These are phyloP conservation scores for Calonectria honghensis DNA, from an alignment of 2,329 filamentous ascomycete genomes.

Conservation along the genomic window DNA sequence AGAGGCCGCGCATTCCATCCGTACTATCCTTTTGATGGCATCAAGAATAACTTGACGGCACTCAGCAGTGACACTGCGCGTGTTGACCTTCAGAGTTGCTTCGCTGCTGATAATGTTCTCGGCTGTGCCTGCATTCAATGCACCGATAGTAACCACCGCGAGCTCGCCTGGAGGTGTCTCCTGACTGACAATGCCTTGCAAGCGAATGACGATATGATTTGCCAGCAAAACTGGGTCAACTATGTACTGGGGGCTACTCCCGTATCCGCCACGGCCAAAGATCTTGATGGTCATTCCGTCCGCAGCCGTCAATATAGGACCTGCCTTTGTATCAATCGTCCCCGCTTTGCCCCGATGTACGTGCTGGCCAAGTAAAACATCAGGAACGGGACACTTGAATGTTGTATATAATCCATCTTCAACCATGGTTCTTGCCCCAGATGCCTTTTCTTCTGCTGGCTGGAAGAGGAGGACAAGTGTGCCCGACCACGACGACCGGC, in stretches of 20 bases:
- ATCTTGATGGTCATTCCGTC: slow-evolving; percentile 57
- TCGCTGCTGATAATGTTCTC: slow-evolving; percentile 67
- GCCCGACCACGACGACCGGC: slow-evolving; percentile 73
- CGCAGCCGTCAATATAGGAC: slow-evolving; percentile 51
- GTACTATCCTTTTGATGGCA: slow-evolving; percentile 64
- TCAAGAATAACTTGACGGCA: slow-evolving; percentile 59
- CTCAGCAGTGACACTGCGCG: slow-evolving; percentile 59
- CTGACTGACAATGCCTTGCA: slow-evolving; percentile 58
- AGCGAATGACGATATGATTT: slow-evolving; percentile 60
- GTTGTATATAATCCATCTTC: slow-evolving; percentile 60
- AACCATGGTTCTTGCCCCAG: slow-evolving; percentile 70
- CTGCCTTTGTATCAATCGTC: slow-evolving; percentile 52
- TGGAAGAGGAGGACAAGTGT: slow-evolving; percentile 80
- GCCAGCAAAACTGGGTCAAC: slow-evolving; percentile 70
- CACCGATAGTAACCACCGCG: slow-evolving; percentile 66
- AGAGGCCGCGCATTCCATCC: slow-evolving; percentile 70
- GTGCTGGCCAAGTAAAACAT: slow-evolving; percentile 62
- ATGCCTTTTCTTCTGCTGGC: slow-evolving; percentile 78
- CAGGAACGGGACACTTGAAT: slow-evolving; percentile 55
- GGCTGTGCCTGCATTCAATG: slow-evolving; percentile 63
- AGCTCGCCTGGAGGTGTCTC: slow-evolving; percentile 61
- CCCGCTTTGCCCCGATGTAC: slow-evolving; percentile 61
- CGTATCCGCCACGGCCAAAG: slow-evolving; percentile 66
- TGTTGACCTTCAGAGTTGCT: slow-evolving; percentile 63
- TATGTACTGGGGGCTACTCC: slow-evolving; percentile 61